Evolutionary conservation across 1,139 yeast species (phyloP), one percentile per base, ranked within the genome.

Genomic region (Blastobotrys indianensis): DNA sequence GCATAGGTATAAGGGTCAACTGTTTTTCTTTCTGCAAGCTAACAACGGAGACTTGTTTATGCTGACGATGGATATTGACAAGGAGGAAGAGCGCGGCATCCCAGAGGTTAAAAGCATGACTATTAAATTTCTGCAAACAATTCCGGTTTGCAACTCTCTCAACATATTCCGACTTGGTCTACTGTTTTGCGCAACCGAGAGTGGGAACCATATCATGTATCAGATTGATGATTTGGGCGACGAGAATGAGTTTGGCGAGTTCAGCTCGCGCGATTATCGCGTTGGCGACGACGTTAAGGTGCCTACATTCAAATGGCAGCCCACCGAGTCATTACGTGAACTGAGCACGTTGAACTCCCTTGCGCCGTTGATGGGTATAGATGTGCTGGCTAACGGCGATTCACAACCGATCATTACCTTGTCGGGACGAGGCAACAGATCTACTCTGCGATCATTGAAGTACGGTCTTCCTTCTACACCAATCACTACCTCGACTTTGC

Each of bases 181-280:
- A 55, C 58, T 92, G 39, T 85, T 77, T 60, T 84, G 84, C 1
- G 81, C 83, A 52, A 69, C 79, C 8, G 80, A 82, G 50, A 66
- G 70, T 50, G 79, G 83, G 25, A 80, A 82, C 57, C 84, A 80
- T 54, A 63, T 69, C 23, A 68, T 85, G 25, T 86, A 82, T 57
- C 95, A 87, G 62, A 84, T 88, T 59, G 88, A 83, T 51, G 77
- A 77, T 48, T 68, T 90, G 36, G 97, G 94, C 1, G 79, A 75
- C 39, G 75, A 61, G 44, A 44, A 39, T 12, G 44, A 45, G 8
- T 23, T 32, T 20, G 41, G 41, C 12, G 32, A 20, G 10, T 37
- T 39, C 20, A 32, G 20, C n/a, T 42, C 42, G 11, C 11, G 20
- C n/a, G 36, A 37, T 8, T 23, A 83, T 51, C 77, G 77, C 47